phyloP scores from a whole-genome alignment of 805 yeast genomes.

The Suhomyces sp. region DNA sequence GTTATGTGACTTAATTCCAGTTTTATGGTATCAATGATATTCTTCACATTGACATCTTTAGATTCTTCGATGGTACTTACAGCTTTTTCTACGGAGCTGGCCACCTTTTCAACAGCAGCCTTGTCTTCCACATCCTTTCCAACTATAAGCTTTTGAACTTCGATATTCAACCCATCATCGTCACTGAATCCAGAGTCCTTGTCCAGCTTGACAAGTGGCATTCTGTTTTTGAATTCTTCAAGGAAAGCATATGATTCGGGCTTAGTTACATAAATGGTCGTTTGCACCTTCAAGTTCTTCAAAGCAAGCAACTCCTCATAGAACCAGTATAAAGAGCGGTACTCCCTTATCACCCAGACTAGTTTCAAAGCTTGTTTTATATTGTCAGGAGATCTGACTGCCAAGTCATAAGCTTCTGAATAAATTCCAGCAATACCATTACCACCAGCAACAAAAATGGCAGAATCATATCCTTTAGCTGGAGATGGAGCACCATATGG shows the following conservation, averaged over 20 bases:
- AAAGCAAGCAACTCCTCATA: slow-evolving; percentile 39
- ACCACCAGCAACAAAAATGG: slow-evolving; percentile 69
- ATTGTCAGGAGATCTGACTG: slow-evolving; percentile 19
- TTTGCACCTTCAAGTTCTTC: slow-evolving; percentile 24
- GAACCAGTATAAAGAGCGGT: slow-evolving; percentile 50
- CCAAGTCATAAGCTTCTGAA: slow-evolving; percentile 37
- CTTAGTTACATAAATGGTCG: slow-evolving; percentile 29
- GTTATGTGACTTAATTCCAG: slow-evolving; percentile 28
- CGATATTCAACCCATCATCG: background rate
- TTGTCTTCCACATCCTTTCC: too few species aligned
- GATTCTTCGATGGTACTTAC: too few species aligned
- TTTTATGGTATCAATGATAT: slow-evolving; percentile 8
- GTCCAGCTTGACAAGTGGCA: slow-evolving; percentile 4
- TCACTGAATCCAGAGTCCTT: background rate
- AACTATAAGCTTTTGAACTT: background rate
- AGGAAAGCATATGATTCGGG: slow-evolving; percentile 17
- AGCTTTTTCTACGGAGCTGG: background rate
- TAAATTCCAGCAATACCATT: slow-evolving; percentile 65
- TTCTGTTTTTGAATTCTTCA: slow-evolving; percentile 3
- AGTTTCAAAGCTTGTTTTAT: slow-evolving; percentile 35
- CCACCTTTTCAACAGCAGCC: background rate
- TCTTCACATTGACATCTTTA: background rate
- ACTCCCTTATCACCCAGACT: slow-evolving; percentile 62
- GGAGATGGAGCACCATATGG: slow-evolving; percentile 64
- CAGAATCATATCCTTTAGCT: slow-evolving; percentile 49